These are phyloP conservation scores for Chrysanthemum makinoi DNA, from an alignment of 129 eudicot species.

Conservation along the genomic window DNA sequence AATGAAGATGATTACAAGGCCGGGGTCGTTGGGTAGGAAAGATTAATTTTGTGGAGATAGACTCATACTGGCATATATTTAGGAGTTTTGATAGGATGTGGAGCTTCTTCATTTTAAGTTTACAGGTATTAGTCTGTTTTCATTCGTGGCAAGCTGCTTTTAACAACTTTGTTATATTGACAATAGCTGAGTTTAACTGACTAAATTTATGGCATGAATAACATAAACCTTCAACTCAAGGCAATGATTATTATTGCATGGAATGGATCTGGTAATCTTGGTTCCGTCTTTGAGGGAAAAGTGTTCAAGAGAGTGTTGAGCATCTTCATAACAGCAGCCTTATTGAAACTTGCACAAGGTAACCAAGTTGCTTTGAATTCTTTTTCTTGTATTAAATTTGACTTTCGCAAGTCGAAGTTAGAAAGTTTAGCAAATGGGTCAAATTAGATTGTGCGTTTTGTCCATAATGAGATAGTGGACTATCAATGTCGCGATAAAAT, in stretches of 20 bases:
- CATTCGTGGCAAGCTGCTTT: too few species aligned
- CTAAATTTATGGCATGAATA: slow-evolving; percentile 2
- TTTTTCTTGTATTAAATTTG: slow-evolving; percentile 1
- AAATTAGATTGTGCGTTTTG: too few species aligned
- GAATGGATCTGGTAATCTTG: slow-evolving; percentile 63
- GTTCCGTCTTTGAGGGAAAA: slow-evolving; percentile 54
- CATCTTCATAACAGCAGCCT: slow-evolving; percentile 88
- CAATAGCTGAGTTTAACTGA: too few species aligned
- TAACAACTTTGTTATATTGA: too few species aligned
- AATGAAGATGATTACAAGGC: too few species aligned
- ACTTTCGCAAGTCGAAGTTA: neutral
- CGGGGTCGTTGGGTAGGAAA: too few species aligned
- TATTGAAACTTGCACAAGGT: slow-evolving; percentile 78
- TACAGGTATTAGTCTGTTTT: too few species aligned
- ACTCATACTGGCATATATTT: too few species aligned
- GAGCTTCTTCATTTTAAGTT: too few species aligned
- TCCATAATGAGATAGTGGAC: too few species aligned
- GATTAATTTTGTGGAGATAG: too few species aligned
- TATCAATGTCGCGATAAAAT: neutral
- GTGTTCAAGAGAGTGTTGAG: slow-evolving; percentile 70
- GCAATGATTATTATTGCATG: slow-evolving; percentile 91
- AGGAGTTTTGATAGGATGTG: too few species aligned
- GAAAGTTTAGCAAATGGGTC: neutral
- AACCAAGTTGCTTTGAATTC: neutral
- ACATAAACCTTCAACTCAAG: slow-evolving; percentile 34